Percentiles rank a stretch among this genome's conserved stretches.
Evolutionary conservation across 108 stramenopile genomes (phyloP).

Genomic region (Conticribra guillardii): DNA sequence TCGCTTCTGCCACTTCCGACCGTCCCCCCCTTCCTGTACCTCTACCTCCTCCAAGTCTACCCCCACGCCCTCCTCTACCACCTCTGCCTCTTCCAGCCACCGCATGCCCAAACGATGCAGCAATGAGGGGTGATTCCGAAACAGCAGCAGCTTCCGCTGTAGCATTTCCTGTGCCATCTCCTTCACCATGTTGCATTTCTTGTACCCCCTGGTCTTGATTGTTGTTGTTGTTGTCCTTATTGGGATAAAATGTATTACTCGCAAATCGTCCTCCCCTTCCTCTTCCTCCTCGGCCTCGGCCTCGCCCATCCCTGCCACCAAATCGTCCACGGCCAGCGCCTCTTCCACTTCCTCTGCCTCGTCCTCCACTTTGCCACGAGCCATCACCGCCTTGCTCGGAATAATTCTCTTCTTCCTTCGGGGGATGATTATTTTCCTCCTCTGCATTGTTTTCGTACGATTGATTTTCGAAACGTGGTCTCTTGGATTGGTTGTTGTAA

Average conservation of each 20-base stretch:
- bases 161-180: constrained; percentile 42
- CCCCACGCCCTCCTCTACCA: constrained; percentile 44
- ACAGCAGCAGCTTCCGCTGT: constrained; percentile 51
- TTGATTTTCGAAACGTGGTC: background rate
- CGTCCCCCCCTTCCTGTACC: constrained; percentile 52
- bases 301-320: constrained; percentile 17
- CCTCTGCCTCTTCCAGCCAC: constrained; percentile 10
- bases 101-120: constrained; percentile 31
- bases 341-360: constrained; percentile 22
- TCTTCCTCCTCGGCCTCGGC: constrained; percentile 31
- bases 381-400: background rate
- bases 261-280: constrained; percentile 20
- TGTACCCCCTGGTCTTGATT: constrained; percentile 11
- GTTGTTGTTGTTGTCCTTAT: no score
- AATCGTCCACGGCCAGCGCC: constrained; percentile 6
- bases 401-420: background rate
- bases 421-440: background rate
- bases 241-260: constrained; percentile 8
- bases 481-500: no score
- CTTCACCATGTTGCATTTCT: background rate
- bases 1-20: constrained; percentile 59
- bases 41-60: constrained; percentile 47
- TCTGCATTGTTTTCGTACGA: background rate
- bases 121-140: constrained; percentile 51
- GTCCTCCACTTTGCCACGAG: constrained; percentile 3